phyloP scores from a whole-genome alignment of 176 grass and related monocot species.

The Thinopyrum elongatum region DNA sequence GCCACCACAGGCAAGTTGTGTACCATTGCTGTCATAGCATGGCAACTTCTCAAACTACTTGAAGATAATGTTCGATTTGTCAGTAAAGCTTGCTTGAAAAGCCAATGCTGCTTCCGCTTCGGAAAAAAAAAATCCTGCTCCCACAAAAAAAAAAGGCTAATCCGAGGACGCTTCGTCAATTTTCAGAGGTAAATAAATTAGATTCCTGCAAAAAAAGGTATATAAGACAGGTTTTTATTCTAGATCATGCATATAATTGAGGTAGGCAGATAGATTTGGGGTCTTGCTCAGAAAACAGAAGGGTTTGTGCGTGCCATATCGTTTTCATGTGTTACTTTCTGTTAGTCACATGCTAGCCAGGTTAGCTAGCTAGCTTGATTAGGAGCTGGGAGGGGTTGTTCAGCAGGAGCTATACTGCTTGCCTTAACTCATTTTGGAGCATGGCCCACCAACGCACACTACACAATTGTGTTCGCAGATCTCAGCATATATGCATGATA shows the following conservation, averaged over 20 bases:
- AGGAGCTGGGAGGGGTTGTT: neutral
- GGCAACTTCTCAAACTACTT: neutral
- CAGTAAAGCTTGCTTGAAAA: neutral
- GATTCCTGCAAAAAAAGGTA: neutral
- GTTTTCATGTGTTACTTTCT: neutral
- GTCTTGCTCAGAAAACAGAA: neutral
- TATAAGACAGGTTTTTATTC: neutral
- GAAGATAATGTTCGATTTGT: neutral
- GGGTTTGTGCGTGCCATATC: neutral
- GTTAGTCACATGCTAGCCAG: conserved; percentile 21
- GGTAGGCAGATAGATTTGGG: neutral
- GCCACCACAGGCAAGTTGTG: neutral
- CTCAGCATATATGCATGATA: neutral
- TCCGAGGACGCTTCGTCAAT: neutral
- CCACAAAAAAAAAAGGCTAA: neutral
- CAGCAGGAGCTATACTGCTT: neutral
- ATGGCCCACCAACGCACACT: neutral
- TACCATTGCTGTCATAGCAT: neutral
- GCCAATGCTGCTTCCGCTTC: neutral
- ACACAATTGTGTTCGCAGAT: neutral
- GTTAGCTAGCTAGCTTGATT: neutral
- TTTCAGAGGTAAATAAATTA: neutral
- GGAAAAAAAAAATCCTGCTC: neutral
- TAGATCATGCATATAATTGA: neutral
- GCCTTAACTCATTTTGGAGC: neutral